Evolutionary conservation across 345 rosid genomes (phyloP), one percentile per base, ranked within the genome.

Genomic region (Firmiana major): DNA sequence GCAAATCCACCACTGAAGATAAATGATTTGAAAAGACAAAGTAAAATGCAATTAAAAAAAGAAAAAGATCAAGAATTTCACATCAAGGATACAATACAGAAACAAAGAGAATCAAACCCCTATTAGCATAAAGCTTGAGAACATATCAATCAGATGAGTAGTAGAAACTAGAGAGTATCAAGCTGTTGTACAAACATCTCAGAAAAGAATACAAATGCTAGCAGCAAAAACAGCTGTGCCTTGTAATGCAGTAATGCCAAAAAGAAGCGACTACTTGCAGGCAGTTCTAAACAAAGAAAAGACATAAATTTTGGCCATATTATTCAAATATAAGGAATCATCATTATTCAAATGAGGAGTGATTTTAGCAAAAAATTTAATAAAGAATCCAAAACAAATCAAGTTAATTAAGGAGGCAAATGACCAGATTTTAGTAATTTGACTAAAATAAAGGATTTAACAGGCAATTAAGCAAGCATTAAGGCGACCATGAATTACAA

Each of bases 281-380:
- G 48, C 49, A 19, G 42, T 42, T 24, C 63, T 26, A 9, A 71
- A 53, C 63, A 57, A 22, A 73, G 21, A 40, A 73, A 40, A 64
- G 69, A 36, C 19, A 43, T 62, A 57, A 57, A 73, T 67, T 59
- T 59, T 58, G 77, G 77, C 43, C 67, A 74, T 43, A 24, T 22
- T 58, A 74, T 40, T 22, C 40, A 58, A 40, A 40, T 58, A 73
- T 49, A 34, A 31, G 51, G 43, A 71, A 71, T 51, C 40, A 51
- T 19, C 13, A 28, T 62, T 62, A 22, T 57, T 5, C 1, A 63
- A 40, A 51, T 11, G 45, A 34, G 34, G 62, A 40, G 31, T 71
- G 63, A 53, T 71, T 71, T 63, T 34, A 63, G 42, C 67, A 15
- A 15, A 63, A 15, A 62, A 62, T 13, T 60, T 60, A 1, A 12